Evolutionary conservation across 768 basidiomycete genomes (phyloP).

Genomic region (Favolaschia claudopus): DNA sequence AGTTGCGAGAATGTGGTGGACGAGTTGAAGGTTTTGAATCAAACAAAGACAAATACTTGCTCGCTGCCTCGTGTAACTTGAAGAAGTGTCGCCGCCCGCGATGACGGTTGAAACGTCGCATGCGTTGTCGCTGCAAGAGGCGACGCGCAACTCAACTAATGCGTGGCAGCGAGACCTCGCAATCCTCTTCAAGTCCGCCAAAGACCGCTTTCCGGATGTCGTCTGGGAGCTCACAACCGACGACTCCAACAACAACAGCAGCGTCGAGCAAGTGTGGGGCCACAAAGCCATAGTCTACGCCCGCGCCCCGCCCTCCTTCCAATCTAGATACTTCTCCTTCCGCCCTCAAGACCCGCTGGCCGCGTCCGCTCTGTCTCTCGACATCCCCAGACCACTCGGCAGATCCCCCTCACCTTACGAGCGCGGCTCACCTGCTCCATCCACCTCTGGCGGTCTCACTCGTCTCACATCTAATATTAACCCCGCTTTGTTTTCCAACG

Average conservation of each 20-base stretch:
- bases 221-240: slow-evolving; percentile 80
- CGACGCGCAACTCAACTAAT: slow-evolving; percentile 69
- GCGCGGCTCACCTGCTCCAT: slow-evolving; percentile 55
- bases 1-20: too few species aligned
- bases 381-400: slow-evolving; percentile 51
- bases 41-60: too few species aligned
- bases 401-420: slow-evolving; percentile 48
- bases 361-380: slow-evolving; percentile 69
- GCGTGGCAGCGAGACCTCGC: slow-evolving; percentile 86
- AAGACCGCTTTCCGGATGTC: slow-evolving; percentile 95
- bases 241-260: slow-evolving; percentile 56
- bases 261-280: slow-evolving; percentile 79
- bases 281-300: slow-evolving; percentile 98
- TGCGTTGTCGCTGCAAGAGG: slow-evolving; percentile 46
- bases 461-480: slow-evolving; percentile 74
- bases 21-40: too few species aligned
- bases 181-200: slow-evolving; percentile 79
- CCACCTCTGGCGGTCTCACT: slow-evolving; percentile 55
- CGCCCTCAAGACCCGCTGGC: slow-evolving; percentile 66
- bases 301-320: slow-evolving; percentile 91
- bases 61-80: too few species aligned
- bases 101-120: not conserved
- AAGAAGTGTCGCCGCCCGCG: too few species aligned
- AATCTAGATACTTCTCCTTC: slow-evolving; percentile 87
- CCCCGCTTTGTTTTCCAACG: slow-evolving; percentile 84